These are phyloP conservation scores for Tremella fuciformis DNA, from an alignment of 768 basidiomycete genomes.

Conservation along the genomic window DNA sequence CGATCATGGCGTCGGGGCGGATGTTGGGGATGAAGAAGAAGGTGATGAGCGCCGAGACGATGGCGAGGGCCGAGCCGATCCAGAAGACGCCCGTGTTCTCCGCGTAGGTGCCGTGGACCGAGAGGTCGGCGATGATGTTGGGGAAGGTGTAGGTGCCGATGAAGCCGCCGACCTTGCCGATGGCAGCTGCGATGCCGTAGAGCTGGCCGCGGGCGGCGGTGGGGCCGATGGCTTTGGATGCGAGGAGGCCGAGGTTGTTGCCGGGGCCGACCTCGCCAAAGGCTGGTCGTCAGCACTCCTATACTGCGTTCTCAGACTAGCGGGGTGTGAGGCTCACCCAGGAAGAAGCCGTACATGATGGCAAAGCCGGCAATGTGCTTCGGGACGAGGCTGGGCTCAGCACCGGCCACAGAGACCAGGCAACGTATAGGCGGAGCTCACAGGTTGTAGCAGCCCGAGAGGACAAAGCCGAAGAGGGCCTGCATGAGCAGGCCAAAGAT, in stretches of 20 bases:
- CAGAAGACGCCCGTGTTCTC: conserved; percentile 61
- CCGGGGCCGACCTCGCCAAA: conserved; percentile 56
- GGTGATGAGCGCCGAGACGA: conserved; percentile 71
- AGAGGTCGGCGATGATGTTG: conserved; percentile 40
- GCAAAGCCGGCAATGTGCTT: conserved; percentile 54
- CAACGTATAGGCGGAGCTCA: not conserved
- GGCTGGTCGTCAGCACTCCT: too few relatives aligned
- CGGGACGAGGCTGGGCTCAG: conserved; percentile 14
- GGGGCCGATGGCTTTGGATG: conserved; percentile 71
- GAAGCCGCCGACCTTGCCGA: conserved; percentile 57
- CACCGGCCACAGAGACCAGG: not conserved
- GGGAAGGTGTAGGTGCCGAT: conserved; percentile 51
- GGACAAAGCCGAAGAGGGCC: conserved; percentile 64
- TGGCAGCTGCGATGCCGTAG: conserved; percentile 79
- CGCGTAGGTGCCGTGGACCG: conserved; percentile 56
- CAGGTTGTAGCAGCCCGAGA: conserved; percentile 72
- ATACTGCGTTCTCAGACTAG: too few relatives aligned
- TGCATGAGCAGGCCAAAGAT: conserved; percentile 54
- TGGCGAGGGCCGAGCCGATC: conserved; percentile 60
- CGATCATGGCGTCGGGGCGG: conserved; percentile 70
- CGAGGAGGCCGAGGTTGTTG: conserved; percentile 75
- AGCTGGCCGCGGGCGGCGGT: conserved; percentile 60
- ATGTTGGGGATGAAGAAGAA: conserved; percentile 73
- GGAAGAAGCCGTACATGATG: conserved; percentile 85
- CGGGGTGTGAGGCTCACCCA: conserved; percentile 47